A percentile compares a stretch with the other conserved stretches of the same genome.
These are phyloP conservation scores for Oldenlandia corymbosa DNA, from an alignment of 257 asterid species.

Conservation along the genomic window DNA sequence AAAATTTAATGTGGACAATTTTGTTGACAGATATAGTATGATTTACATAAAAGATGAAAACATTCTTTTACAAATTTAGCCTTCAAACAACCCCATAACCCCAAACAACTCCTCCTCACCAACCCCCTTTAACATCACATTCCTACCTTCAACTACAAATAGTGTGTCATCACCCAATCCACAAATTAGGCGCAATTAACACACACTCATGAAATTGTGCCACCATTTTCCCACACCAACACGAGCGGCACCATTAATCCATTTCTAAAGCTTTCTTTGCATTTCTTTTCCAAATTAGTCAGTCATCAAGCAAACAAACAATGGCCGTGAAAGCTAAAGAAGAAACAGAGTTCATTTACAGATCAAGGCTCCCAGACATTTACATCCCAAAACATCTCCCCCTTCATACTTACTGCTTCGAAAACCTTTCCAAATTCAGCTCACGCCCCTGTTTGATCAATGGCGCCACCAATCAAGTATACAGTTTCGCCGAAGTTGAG, in stretches of 20 bases:
- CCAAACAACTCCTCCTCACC: slow-evolving; percentile 35
- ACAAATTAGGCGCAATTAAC: slow-evolving; percentile 26
- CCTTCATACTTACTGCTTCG: slow-evolving; percentile 67
- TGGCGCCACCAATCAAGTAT: slow-evolving; percentile 50
- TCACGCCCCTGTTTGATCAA: slow-evolving; percentile 58
- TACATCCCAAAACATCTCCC: slow-evolving; percentile 70
- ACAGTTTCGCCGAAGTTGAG: slow-evolving; percentile 62
- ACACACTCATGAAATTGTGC: slow-evolving; percentile 26
- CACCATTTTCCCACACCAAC: no score
- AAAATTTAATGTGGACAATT: no score
- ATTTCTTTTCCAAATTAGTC: neutral
- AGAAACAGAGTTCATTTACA: slow-evolving; percentile 46
- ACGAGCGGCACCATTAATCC: no score
- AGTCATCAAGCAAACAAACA: neutral
- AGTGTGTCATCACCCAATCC: neutral
- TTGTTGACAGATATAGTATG: no score
- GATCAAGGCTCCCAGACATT: slow-evolving; percentile 76
- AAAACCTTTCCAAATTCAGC: slow-evolving; percentile 39
- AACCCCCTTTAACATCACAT: slow-evolving; percentile 16
- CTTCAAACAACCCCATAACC: slow-evolving; percentile 34
- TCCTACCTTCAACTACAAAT: slow-evolving; percentile 13
- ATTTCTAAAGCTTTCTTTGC: no score
- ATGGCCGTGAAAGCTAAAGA: slow-evolving; percentile 35
- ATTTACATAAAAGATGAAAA: no score
- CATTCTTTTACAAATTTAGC: slow-evolving; percentile 20